phyloP scores from a whole-genome alignment of 441 rosid species.

The Croton laevigatus region DNA sequence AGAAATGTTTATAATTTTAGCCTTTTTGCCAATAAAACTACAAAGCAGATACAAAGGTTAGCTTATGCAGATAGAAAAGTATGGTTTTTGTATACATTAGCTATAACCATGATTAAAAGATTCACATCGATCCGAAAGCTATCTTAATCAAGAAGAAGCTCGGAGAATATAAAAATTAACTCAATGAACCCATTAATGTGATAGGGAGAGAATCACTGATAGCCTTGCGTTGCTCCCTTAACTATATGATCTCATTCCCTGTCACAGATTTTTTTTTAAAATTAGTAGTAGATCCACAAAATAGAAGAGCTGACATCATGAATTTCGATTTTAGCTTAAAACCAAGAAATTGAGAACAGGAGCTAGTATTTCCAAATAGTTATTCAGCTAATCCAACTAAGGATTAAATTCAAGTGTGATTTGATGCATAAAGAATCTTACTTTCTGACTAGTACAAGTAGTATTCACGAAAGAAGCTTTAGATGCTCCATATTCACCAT shows the following conservation, averaged over 20 bases:
- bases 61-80: neutral
- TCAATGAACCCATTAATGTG: too few species aligned
- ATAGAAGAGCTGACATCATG: too few species aligned
- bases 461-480: conserved; percentile 12
- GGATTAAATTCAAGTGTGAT: neutral
- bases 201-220: neutral
- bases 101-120: neutral
- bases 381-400: too few species aligned
- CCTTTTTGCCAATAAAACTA: neutral
- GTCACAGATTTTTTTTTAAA: too few species aligned
- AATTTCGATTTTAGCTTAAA: too few species aligned
- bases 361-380: too few species aligned
- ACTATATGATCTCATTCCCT: too few species aligned
- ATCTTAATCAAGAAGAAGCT: neutral
- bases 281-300: neutral
- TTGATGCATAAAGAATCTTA: conserved; percentile 21
- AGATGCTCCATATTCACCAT: conserved; percentile 10
- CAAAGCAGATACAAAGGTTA: neutral
- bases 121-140: neutral
- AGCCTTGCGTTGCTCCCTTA: neutral
- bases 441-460: conserved; percentile 17
- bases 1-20: neutral
- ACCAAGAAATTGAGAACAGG: too few species aligned
- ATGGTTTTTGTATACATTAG: neutral
- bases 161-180: too few species aligned